These are phyloP conservation scores for Rhazya stricta DNA, from an alignment of 257 asterid species.

Conservation along the genomic window DNA sequence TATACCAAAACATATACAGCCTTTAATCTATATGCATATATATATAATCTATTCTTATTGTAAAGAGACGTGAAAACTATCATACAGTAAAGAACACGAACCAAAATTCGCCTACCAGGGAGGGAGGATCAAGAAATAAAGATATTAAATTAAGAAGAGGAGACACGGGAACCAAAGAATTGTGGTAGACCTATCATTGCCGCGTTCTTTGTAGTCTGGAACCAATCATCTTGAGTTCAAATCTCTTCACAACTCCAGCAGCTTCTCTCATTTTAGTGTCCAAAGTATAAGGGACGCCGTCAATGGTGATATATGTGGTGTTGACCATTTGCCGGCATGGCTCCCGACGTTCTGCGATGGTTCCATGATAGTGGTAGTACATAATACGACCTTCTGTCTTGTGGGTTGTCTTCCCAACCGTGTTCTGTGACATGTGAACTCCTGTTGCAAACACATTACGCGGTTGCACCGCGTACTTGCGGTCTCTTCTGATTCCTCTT, in stretches of 20 bases:
- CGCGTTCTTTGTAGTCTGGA: conserved; percentile 46
- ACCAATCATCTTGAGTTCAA: conserved; percentile 67
- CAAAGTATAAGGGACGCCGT: conserved; percentile 43
- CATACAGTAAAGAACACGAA: conserved; percentile 11
- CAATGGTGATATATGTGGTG: conserved; percentile 33
- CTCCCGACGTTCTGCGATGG: conserved; percentile 60
- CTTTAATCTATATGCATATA: conserved; percentile 14
- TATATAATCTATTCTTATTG: not conserved
- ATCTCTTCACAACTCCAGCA: conserved; percentile 65
- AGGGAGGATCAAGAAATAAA: not conserved
- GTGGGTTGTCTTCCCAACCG: conserved; percentile 57
- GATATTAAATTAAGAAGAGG: not conserved
- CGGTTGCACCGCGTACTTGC: conserved; percentile 78
- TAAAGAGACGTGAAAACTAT: not conserved
- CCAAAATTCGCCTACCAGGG: conserved; percentile 18
- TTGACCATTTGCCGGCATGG: conserved; percentile 56
- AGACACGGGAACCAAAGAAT: not conserved
- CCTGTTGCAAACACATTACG: conserved; percentile 70
- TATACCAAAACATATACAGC: conserved; percentile 21
- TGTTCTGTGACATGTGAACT: conserved; percentile 77
- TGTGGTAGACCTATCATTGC: conserved; percentile 29
- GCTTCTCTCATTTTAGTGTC: conserved; percentile 54
- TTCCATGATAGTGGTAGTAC: conserved; percentile 80
- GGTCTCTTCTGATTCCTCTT: conserved; percentile 54
- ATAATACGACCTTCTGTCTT: conserved; percentile 55